Evolutionary conservation across 306 rosid genomes (phyloP), one percentile per base, ranked within the genome.

Genomic region (Hippophae gyantsensis): DNA sequence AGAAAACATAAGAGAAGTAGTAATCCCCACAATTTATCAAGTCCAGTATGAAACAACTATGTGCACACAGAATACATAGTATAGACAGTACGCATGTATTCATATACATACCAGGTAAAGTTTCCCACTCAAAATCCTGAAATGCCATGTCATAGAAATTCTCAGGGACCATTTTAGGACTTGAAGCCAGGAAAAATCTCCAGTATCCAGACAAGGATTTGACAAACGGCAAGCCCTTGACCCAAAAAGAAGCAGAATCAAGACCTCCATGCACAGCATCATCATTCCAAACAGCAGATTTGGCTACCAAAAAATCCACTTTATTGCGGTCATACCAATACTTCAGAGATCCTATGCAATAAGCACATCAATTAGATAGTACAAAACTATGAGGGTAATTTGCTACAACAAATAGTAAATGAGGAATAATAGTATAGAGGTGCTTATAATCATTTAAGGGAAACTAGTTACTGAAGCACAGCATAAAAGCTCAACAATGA

Each of bases 201-300:
- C 99, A 92, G 71, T 73, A 68, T 13, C 99, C 99, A 58, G 95
- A 92, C 66, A 92, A 63, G 46, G 99, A 85, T 81, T 78, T 82
- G 13, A 92, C 81, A 63, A 80, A 92, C 58, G 96, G 95, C 74
- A 80, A 82, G 60, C 63, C 86, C 67, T 78, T 82, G 64, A 78
- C 95, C 99, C 93, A 92, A 71, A 78, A 76, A 58, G 93, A 75
- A 54, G 95, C 89, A 62, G 84, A 57, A 8, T 88, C 89, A 66
- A 92, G 90, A 74, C 95, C 89, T 71, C 78, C 84, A 44, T 61
- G 54, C 69, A 85, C 77, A 54, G 93, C 90, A 76, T 85, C 93
- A 54, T 85, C 96, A 62, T 83, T 78, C 95, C 96, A 92, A 65
- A 83, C 84, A 67, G 95, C 93, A 63, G 86, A 87, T 18, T 81